phyloP scores from a whole-genome alignment of 345 rosid species.

The Syzygium aromaticum region DNA sequence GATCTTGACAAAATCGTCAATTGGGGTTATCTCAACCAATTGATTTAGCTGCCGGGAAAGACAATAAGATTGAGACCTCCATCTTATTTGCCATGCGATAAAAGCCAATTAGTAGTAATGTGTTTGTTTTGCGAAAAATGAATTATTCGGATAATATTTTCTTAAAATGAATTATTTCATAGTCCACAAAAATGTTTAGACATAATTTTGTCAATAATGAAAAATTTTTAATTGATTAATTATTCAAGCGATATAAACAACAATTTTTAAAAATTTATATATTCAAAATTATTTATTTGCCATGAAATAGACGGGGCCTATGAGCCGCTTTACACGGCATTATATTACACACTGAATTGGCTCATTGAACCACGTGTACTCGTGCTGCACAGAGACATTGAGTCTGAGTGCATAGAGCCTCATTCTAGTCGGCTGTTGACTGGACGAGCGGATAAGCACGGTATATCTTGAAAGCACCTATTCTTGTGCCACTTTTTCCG shows the following conservation, averaged over 20 bases:
- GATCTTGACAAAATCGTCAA: background rate
- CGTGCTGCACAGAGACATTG: background rate
- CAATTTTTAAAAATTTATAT: background rate
- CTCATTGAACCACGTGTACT: background rate
- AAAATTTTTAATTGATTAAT: background rate
- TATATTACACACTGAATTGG: background rate
- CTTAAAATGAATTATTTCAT: background rate
- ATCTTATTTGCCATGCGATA: background rate
- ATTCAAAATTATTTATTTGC: accelerated
- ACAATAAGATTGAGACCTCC: background rate
- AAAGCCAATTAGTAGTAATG: background rate
- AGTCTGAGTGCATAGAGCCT: background rate
- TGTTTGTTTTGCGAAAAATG: accelerated
- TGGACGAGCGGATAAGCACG: background rate
- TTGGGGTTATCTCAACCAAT: background rate
- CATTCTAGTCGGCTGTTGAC: background rate
- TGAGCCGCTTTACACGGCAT: background rate
- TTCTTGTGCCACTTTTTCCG: background rate
- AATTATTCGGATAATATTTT: background rate
- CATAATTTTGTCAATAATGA: background rate
- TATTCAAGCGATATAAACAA: background rate
- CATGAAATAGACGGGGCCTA: background rate
- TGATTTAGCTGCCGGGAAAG: background rate
- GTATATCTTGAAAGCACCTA: background rate
- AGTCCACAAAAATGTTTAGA: background rate